Evolutionary conservation across 208 protist genomes (phyloP).

Genomic region (Paratrypanosoma confusum): DNA sequence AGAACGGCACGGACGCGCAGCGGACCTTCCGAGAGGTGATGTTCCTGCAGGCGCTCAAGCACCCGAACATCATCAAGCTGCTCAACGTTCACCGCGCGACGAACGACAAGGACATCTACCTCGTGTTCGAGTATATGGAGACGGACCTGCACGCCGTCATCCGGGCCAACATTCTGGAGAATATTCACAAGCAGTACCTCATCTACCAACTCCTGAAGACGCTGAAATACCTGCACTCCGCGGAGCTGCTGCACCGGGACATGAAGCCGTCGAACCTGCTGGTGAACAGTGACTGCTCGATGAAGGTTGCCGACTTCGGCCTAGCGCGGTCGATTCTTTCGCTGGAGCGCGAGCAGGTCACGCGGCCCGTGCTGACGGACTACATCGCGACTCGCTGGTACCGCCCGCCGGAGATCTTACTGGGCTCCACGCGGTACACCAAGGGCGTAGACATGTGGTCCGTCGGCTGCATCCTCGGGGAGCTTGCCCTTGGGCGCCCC

Average conservation of each 20-base stretch:
- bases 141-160: slow-evolving; percentile 93
- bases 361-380: slow-evolving; percentile 86
- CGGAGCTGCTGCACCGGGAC: slow-evolving; percentile 88
- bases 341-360: slow-evolving; percentile 78
- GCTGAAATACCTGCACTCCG: slow-evolving; percentile 94
- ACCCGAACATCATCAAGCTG: slow-evolving; percentile 96
- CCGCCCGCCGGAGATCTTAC: slow-evolving; percentile 96
- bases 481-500: slow-evolving; percentile 91
- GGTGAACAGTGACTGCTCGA: slow-evolving; percentile 90
- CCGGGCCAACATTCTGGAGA: slow-evolving; percentile 94
- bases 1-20: slow-evolving; percentile 86
- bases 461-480: slow-evolving; percentile 96
- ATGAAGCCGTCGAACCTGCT: slow-evolving; percentile 91
- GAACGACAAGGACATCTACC: slow-evolving; percentile 97
- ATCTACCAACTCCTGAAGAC: slow-evolving; percentile 96
- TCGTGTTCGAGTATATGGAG: slow-evolving; percentile 98
- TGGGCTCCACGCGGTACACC: slow-evolving; percentile 93
- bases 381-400: slow-evolving; percentile 98
- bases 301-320: slow-evolving; percentile 97
- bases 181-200: slow-evolving; percentile 96
- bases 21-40: slow-evolving; percentile 96
- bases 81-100: slow-evolving; percentile 94
- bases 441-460: slow-evolving; percentile 98
- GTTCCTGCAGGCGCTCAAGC: slow-evolving; percentile 93
- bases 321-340: slow-evolving; percentile 91